Conservation (phyloP, 176 grass and related monocot species). For the Urochloa ruziziensis region DNA sequence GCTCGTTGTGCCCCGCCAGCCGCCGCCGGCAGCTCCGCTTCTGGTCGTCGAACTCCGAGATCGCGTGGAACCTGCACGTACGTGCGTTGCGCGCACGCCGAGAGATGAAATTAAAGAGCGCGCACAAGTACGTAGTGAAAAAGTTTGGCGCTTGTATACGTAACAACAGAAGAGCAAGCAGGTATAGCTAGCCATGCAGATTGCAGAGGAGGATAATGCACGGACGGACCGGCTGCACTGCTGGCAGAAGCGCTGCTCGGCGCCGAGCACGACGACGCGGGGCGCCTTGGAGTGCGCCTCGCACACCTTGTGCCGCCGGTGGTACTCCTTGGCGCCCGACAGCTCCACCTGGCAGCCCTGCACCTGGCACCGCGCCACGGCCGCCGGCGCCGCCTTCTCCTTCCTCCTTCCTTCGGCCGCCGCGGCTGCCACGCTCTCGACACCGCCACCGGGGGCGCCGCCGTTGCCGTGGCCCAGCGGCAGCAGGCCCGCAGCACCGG, state of each 20-base stretch:
- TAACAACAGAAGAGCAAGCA: too few relatives aligned
- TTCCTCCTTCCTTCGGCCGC: slow-evolving; percentile 33
- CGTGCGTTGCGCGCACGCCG: too few relatives aligned
- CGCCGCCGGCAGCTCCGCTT: slow-evolving; percentile 87
- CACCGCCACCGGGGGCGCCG: not conserved
- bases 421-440: not conserved
- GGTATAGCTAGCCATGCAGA: not conserved
- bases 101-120: too few relatives aligned
- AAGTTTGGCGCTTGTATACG: too few relatives aligned
- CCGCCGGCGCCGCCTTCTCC: slow-evolving; percentile 28
- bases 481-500: not conserved
- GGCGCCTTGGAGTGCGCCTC: slow-evolving; percentile 78
- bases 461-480: not conserved
- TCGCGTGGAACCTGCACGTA: slow-evolving; percentile 62
- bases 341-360: slow-evolving; percentile 58
- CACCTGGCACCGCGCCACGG: slow-evolving; percentile 68
- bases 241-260: slow-evolving; percentile 91
- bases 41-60: slow-evolving; percentile 78
- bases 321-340: slow-evolving; percentile 64
- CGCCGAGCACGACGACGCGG: slow-evolving; percentile 61
- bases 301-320: slow-evolving; percentile 88
- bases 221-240: slow-evolving; percentile 77
- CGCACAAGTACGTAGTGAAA: too few relatives aligned
- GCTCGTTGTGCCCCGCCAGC: slow-evolving; percentile 83
- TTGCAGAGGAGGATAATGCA: not conserved